These are phyloP conservation scores for Saitozyma podzolica DNA, from an alignment of 768 basidiomycete species.

Conservation along the genomic window DNA sequence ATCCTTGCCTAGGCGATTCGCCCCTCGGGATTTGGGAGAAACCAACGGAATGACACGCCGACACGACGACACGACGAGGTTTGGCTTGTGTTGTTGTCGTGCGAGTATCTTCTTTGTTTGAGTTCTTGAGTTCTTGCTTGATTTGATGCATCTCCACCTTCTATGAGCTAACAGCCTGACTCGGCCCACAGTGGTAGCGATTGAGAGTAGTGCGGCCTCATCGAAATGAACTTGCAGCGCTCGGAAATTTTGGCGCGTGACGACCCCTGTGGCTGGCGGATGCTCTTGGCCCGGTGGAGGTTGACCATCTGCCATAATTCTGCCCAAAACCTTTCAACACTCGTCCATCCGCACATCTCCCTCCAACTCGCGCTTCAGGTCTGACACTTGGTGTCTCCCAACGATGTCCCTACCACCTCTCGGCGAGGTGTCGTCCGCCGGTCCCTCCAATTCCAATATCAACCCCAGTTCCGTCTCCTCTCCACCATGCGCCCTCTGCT, in stretches of 20 bases:
- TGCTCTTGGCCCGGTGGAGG: too few relatives aligned
- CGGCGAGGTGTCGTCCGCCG: neutral
- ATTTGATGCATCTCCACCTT: too few relatives aligned
- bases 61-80: too few relatives aligned
- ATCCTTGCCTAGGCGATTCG: conserved; percentile 49
- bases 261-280: too few relatives aligned
- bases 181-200: too few relatives aligned
- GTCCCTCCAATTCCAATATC: neutral
- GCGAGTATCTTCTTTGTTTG: too few relatives aligned
- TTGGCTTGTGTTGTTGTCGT: too few relatives aligned
- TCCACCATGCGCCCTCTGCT: conserved; percentile 28
- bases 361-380: neutral
- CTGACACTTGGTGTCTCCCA: neutral
- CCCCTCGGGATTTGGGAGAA: conserved; percentile 50
- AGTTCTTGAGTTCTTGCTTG: too few relatives aligned
- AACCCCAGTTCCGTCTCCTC: neutral
- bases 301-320: neutral
- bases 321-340: neutral
- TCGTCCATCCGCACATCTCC: neutral
- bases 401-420: neutral
- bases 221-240: too few relatives aligned
- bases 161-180: neutral
- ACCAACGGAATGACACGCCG: conserved; percentile 49
- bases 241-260: too few relatives aligned
- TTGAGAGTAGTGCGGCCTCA: too few relatives aligned